A percentile compares a stretch with the other conserved stretches of the same genome.
Conservation (phyloP, 371 early-diverging fungal species). For the Mortierella sp. region DNA sequence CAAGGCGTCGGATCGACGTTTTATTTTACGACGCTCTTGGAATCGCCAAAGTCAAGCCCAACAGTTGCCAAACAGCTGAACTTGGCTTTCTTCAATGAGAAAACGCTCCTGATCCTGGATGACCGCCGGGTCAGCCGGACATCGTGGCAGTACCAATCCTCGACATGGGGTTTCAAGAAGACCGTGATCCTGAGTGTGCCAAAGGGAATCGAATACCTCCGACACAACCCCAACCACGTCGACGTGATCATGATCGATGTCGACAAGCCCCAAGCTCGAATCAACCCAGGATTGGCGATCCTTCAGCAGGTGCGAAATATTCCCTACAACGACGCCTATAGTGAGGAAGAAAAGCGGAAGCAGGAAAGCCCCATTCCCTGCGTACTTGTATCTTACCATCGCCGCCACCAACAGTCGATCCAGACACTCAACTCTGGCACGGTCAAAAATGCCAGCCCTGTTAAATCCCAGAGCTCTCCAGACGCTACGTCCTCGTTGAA, state of each 20-base stretch:
- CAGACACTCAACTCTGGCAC: background rate
- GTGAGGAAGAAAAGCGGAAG: background rate
- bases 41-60: slow-evolving; percentile 28
- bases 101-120: slow-evolving; percentile 41
- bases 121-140: slow-evolving; percentile 47
- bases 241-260: slow-evolving; percentile 53
- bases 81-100: slow-evolving; percentile 44
- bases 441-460: background rate
- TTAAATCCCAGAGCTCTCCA: slow-evolving; percentile 4
- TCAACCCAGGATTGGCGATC: slow-evolving; percentile 40
- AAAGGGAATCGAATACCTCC: slow-evolving; percentile 40
- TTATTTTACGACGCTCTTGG: slow-evolving; percentile 37
- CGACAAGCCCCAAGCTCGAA: slow-evolving; percentile 36
- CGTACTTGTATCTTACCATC: slow-evolving; percentile 50
- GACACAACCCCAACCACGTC: slow-evolving; percentile 24
- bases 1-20: slow-evolving; percentile 53
- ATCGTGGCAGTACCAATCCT: slow-evolving; percentile 46
- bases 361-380: slow-evolving; percentile 23
- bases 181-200: slow-evolving; percentile 29
- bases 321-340: background rate
- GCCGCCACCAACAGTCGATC: slow-evolving; percentile 8
- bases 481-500: slow-evolving; percentile 31
- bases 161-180: slow-evolving; percentile 51
- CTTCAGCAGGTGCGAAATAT: slow-evolving; percentile 41
- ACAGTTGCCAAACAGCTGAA: slow-evolving; percentile 45